Evolutionary conservation across 2,329 filamentous ascomycete genomes (phyloP).

Genomic region (Gnomoniopsis sp.): DNA sequence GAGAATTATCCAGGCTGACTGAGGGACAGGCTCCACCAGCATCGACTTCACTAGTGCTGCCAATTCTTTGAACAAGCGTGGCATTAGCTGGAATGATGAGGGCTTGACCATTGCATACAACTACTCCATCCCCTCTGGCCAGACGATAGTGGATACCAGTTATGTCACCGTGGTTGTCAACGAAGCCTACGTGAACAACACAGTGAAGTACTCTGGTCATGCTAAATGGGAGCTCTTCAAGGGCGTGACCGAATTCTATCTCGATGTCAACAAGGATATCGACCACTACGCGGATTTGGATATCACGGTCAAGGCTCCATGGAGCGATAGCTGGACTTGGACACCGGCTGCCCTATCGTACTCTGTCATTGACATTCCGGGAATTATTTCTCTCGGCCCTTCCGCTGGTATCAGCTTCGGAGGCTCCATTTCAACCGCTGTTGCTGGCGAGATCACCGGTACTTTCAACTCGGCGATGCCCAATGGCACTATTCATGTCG

Average conservation of each 20-base stretch:
- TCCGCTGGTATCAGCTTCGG: conserved; percentile 16
- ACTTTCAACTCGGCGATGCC: conserved; percentile 11
- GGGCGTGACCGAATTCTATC: conserved; percentile 21
- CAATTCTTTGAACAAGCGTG: conserved; percentile 18
- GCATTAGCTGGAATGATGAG: conserved; percentile 20
- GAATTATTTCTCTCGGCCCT: conserved; percentile 14
- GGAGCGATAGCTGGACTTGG: conserved; percentile 19
- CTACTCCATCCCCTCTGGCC: conserved; percentile 19
- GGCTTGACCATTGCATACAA: conserved; percentile 21
- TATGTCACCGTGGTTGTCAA: conserved; percentile 22
- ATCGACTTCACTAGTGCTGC: conserved; percentile 22
- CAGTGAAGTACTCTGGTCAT: conserved; percentile 22
- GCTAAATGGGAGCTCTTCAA: conserved; percentile 21
- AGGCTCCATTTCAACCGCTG: conserved; percentile 1
- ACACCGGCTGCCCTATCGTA: conserved; percentile 12
- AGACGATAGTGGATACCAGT: conserved; percentile 19
- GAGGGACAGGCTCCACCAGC: conserved; percentile 10
- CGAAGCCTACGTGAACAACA: conserved; percentile 20
- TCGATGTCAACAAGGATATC: conserved; percentile 23
- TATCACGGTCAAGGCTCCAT: conserved; percentile 18
- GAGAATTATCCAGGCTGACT: background rate
- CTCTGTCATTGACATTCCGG: conserved; percentile 20
- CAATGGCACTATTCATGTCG: conserved; percentile 16
- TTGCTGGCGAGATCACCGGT: conserved; percentile 4
- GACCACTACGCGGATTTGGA: conserved; percentile 19